Base-by-base conservation (phyloP, 306 rosid genomes). In the Canavalia gladiata region DNA sequence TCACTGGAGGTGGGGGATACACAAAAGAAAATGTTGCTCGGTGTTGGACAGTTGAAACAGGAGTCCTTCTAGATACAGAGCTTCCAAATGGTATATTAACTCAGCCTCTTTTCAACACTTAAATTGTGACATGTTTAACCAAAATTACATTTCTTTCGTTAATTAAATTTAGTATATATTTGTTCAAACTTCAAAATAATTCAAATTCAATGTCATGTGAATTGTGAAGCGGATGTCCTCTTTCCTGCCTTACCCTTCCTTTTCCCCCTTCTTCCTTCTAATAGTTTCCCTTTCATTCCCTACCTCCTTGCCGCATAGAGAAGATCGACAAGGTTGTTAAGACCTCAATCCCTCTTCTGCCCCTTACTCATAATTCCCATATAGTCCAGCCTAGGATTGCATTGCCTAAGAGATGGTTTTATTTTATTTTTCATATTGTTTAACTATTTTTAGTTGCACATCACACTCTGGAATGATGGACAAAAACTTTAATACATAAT, bases 1-100 rank as follows among this genome's bases (percentile, higher is more conserved):
- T 95, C 80, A 93, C 97, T 82, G 99, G 99, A 76, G 99, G 99
- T 35, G 99, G 99, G 58, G 99, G 99, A 68, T 95, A 95, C 86
- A 95, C 98, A 6, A 95, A 95, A 89, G 99, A 95, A 85, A 95
- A 95, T 86, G 99, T 95, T 81, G 99, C 99, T 85, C 90, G 99
- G 45, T 95, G 99, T 84, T 95, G 99, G 99, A 82, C 98, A 0
- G 82, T 95, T 69, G 99, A 95, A 90, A 95, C 99, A 68, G 99
- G 99, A 65, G 97, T 92, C 87, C 94, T 95, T 84, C 89, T 95
- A 55, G 99, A 93, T 81, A 91, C 96, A 30, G 98, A 95, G 66
- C 94, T 95, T 85, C 96, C 99, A 58, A 91, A 95, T 84, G 97
- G 99, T 95, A 89, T 68, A 64, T 42, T 62, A 55, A 79, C 57